Evolutionary conservation across 352 stramenopile species (phyloP).

Genomic region (Phytophthora pisi): DNA sequence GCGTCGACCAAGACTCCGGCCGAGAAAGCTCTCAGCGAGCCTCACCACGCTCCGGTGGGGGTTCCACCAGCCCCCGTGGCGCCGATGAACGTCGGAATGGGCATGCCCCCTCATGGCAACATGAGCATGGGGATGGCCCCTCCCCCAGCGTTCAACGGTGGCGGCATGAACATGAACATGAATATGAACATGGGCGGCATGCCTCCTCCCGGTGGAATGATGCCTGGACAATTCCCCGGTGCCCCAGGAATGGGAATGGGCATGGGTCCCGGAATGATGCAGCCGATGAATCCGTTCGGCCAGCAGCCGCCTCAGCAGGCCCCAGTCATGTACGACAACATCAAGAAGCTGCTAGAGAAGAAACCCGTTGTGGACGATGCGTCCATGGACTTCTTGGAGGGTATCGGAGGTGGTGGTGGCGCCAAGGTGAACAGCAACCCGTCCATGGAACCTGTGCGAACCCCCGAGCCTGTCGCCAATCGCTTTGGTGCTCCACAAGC

Average conservation of each 20-base stretch:
- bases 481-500: constrained; percentile 22
- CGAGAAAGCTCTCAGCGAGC: constrained; percentile 35
- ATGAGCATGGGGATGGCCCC: constrained; percentile 25
- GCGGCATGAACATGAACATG: constrained; percentile 20
- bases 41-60: constrained; percentile 25
- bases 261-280: constrained; percentile 32
- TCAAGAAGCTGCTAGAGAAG: constrained; percentile 82
- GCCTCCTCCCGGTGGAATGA: constrained; percentile 25
- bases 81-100: constrained; percentile 35
- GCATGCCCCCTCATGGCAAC: constrained; percentile 20
- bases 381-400: constrained; percentile 73
- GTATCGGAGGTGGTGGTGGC: constrained; percentile 37
- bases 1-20: constrained; percentile 66
- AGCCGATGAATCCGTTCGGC: constrained; percentile 34
- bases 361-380: constrained; percentile 67
- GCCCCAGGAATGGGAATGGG: constrained; percentile 35
- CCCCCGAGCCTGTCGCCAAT: constrained; percentile 22
- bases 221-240: constrained; percentile 27
- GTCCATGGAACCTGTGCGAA: constrained; percentile 16
- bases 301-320: constrained; percentile 41
- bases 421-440: constrained; percentile 17
- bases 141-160: constrained; percentile 15
- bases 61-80: constrained; percentile 39
- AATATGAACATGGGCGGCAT: constrained; percentile 36
- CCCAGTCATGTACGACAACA: constrained; percentile 83